Conservation (phyloP, 1,284 basidiomycete species). For the Pyrrhoderma lamaoense region DNA sequence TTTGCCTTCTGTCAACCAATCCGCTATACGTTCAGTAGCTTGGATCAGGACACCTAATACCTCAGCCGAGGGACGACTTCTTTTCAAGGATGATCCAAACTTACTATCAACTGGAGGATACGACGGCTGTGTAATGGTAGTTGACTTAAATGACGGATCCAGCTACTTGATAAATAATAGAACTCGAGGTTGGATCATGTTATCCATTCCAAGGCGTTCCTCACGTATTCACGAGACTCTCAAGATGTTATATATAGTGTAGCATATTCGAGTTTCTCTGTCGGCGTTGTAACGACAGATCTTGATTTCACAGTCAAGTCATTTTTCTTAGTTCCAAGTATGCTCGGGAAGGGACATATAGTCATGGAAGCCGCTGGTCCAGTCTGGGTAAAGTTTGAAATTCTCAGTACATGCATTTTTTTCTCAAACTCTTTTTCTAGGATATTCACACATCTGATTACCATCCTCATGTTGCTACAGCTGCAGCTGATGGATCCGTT, state of each 20-base stretch:
- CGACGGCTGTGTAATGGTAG: slow-evolving; percentile 67
- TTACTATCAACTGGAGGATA: slow-evolving; percentile 70
- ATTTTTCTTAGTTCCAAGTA: slow-evolving; percentile 60
- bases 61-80: slow-evolving; percentile 38
- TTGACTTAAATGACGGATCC: slow-evolving; percentile 63
- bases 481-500: slow-evolving; percentile 75
- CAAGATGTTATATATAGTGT: slow-evolving; percentile 65
- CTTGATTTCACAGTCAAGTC: slow-evolving; percentile 72
- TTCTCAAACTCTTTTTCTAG: slow-evolving; percentile 32
- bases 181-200: slow-evolving; percentile 52
- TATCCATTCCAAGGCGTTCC: background rate
- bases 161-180: slow-evolving; percentile 58
- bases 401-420: background rate
- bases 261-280: slow-evolving; percentile 55
- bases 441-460: slow-evolving; percentile 71
- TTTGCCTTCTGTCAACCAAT: slow-evolving; percentile 58
- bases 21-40: slow-evolving; percentile 64
- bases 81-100: slow-evolving; percentile 51
- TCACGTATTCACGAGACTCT: background rate
- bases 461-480: slow-evolving; percentile 78
- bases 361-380: slow-evolving; percentile 69
- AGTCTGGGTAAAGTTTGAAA: slow-evolving; percentile 56
- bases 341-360: slow-evolving; percentile 67
- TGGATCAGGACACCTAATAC: slow-evolving; percentile 66
- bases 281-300: slow-evolving; percentile 66